These are phyloP conservation scores for Trichoderma citrinoviride DNA, from an alignment of 2,329 filamentous ascomycete genomes.

Conservation along the genomic window DNA sequence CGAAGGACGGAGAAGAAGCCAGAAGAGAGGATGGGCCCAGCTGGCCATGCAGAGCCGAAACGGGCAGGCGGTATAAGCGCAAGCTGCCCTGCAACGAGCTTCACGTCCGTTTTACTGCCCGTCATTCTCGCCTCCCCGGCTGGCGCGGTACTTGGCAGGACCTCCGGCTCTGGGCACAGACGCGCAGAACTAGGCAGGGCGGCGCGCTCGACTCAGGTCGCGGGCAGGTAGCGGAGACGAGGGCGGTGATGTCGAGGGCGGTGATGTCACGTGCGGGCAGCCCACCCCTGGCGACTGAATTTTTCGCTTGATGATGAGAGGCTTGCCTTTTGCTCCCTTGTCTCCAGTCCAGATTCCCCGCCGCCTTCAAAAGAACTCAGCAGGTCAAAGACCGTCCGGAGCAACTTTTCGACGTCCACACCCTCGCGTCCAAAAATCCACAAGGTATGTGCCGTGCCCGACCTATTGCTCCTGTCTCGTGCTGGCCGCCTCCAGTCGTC, in stretches of 20 bases:
- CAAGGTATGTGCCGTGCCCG: conserved; percentile 26
- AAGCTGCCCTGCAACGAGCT: neutral
- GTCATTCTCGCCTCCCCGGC: neutral
- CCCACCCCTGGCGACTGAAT: conserved; percentile 39
- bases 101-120: neutral
- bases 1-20: conserved; percentile 14
- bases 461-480: neutral
- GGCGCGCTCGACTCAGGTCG: neutral
- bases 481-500: neutral
- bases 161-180: neutral
- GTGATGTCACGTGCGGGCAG: conserved; percentile 39
- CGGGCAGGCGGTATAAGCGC: neutral
- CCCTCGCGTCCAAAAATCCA: conserved; percentile 30
- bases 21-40: conserved; percentile 5
- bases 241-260: conserved; percentile 29
- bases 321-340: conserved; percentile 30
- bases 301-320: conserved; percentile 39
- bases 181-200: neutral
- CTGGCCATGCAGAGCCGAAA: neutral
- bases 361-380: conserved; percentile 43
- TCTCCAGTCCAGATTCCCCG: conserved; percentile 37
- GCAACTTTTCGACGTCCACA: conserved; percentile 38
- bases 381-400: conserved; percentile 34
- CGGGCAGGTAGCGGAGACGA: neutral
- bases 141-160: neutral